Percentiles rank a stretch among this genome's conserved stretches.
phyloP scores from a whole-genome alignment of 495 filamentous ascomycete genomes.

The Aspergillus kassunensis region DNA sequence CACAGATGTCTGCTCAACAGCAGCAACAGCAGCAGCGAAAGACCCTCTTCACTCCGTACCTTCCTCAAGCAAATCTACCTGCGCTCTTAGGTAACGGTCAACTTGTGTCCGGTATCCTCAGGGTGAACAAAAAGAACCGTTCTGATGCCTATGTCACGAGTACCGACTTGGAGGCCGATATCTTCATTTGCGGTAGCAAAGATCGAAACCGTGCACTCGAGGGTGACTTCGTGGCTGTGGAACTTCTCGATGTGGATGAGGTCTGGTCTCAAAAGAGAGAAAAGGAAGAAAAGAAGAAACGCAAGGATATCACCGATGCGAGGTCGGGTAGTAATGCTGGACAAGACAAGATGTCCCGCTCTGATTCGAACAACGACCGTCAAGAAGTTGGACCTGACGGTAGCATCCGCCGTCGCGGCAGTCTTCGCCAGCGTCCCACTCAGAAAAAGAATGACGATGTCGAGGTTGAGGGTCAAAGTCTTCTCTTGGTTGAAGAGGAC shows the following conservation, averaged over 20 bases:
- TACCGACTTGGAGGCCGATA: conserved; percentile 92
- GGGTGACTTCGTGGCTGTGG: conserved; percentile 91
- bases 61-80: conserved; percentile 91
- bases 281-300: conserved; percentile 99
- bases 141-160: conserved; percentile 97
- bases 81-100: conserved; percentile 88
- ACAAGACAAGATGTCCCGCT: conserved; percentile 60
- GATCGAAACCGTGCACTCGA: conserved; percentile 94
- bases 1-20: conserved; percentile 51
- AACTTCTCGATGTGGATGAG: conserved; percentile 96
- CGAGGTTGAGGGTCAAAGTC: conserved; percentile 95
- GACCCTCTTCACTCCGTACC: conserved; percentile 96
- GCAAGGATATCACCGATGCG: conserved; percentile 95
- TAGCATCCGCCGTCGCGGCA: conserved; percentile 85
- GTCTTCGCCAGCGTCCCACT: conserved; percentile 90
- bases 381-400: conserved; percentile 65
- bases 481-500: conserved; percentile 94
- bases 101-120: conserved; percentile 91
- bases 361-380: conserved; percentile 58
- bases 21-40: conserved; percentile 86
- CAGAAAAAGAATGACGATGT: conserved; percentile 99
- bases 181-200: conserved; percentile 99
- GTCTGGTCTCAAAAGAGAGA: conserved; percentile 98
- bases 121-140: conserved; percentile 99
- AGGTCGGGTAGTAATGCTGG: conserved; percentile 68